Base-by-base conservation (phyloP, 2,329 filamentous ascomycete species). In the Neonectria faginata region DNA sequence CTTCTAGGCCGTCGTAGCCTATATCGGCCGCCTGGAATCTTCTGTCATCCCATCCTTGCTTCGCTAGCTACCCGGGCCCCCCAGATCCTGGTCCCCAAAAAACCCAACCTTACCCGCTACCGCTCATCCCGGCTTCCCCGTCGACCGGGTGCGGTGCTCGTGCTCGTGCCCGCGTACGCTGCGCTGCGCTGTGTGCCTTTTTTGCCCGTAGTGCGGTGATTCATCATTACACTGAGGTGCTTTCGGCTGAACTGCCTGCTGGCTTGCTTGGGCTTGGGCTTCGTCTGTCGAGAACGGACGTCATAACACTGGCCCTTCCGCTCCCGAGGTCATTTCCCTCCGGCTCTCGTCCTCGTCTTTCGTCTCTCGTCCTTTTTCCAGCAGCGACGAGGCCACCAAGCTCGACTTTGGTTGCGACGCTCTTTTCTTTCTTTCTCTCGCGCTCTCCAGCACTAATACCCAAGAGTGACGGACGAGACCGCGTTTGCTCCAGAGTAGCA, bases 61-160 rank as follows among this genome's bases (percentile, higher is more conserved):
- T 33, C 14, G n/a, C 10, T 18, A 55, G 18, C 48, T 18, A 55
- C 25, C 48, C 31, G 31, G 31, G 55, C 31, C 60, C 41, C 31
- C 60, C 41, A 51, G 55, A 64, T 62, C 70, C 70, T 58, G 55
- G 65, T 68, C 67, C 59, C 39, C 58, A 65, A 59, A 59, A 65
- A 60, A 47, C 47, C 66, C 66, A 61, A 55, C 20, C 57, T 50
- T 57, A 66, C 70, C 60, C 60, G 55, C 60, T 55, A 45, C 44
- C 44, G 33, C 42, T 63, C 55, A 63, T 63, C 60, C 60, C 60
- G 70, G 70, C 66, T 73, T 73, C 70, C 70, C 70, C 70, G 68
- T 72, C 59, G 57, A 70, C 67, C 29, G 65, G 70, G 70, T 63
- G 59, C 67, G 60, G 60, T 57, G 63, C 54, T 62, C 67, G 60